Evolutionary conservation across 108 stramenopile species (phyloP), one percentile per base, ranked within the genome.

Genomic region (Cyclostephanos tholiformis): DNA sequence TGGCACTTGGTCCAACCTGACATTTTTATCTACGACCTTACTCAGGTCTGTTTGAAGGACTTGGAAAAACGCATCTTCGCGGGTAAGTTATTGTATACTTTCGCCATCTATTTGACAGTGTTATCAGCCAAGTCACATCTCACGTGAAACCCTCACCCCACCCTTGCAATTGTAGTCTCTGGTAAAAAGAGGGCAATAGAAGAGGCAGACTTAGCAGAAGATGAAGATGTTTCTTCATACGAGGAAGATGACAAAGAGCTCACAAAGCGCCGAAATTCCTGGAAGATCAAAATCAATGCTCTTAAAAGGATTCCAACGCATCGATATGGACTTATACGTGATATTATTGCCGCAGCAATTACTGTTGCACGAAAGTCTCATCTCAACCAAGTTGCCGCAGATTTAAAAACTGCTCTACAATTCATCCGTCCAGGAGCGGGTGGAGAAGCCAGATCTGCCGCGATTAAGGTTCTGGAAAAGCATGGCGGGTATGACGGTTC

Each of bases 321-420:
- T 12, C 53, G 76, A 19, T 70, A 86, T 39, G 79, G 59, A 2
- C 78, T 85, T 29, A 88, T 94, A 53, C 84, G 88, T 8, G 84
- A 89, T 23, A 57, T 79, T 16, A 64, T 94, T 16, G 83, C 91
- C 14, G 84, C 85, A 19, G 93, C 93, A 0, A 88, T 94, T 61
- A 78, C 89, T 49, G 83, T 88, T 64, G 93, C 93, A 16, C 83
- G 93, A 29, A 91, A 92, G 66, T 84, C 89, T 29, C 87, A 92
- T 61, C 64, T 87, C 9, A 69, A 82, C 19, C 86, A 80, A 62
- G 86, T 89, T 35, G 88, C 91, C 26, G 87, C 82, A 11, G 82
- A 88, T 52, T 74, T 94, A 20, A 85, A 87, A 27, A 74, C 72
- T 20, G 88, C 89, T 9, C 72, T 94, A 0, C 81, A 88, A 19